Percentiles rank a stretch among this genome's conserved stretches.
Evolutionary conservation across 345 rosid genomes (phyloP).

Genomic region (Eucalyptus erythrocorys): DNA sequence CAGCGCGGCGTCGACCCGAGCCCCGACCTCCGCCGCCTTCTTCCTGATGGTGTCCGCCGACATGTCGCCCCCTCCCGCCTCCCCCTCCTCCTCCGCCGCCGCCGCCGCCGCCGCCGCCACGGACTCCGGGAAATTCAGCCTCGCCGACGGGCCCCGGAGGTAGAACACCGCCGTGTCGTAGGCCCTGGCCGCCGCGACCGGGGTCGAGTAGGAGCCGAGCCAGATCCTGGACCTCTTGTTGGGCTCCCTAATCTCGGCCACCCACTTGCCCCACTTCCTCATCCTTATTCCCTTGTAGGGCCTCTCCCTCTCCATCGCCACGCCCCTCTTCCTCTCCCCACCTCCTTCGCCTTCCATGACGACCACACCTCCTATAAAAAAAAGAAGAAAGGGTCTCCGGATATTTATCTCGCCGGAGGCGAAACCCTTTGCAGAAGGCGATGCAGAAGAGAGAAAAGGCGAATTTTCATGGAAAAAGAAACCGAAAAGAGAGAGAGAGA

Average conservation of each 20-base stretch:
- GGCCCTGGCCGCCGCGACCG: conserved; percentile 92
- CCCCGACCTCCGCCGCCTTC: conserved; percentile 89
- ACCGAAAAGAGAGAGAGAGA: neutral
- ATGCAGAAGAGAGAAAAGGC: neutral
- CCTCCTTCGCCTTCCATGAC: neutral
- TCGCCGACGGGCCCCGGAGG: conserved; percentile 87
- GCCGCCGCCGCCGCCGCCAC: conserved; percentile 44
- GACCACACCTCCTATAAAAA: neutral
- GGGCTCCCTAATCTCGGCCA: conserved; percentile 97
- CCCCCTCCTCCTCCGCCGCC: conserved; percentile 12
- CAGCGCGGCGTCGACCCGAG: conserved; percentile 67
- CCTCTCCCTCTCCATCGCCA: conserved; percentile 19
- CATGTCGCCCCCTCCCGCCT: conserved; percentile 29
- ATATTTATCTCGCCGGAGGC: neutral
- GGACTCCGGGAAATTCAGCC: conserved; percentile 87
- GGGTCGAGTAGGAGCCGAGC: conserved; percentile 94
- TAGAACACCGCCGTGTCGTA: conserved; percentile 94
- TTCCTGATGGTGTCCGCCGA: conserved; percentile 81
- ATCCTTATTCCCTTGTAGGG: conserved; percentile 94
- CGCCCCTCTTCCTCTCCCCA: conserved; percentile 4
- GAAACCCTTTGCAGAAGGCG: conserved; percentile 1
- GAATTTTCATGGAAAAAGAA: neutral
- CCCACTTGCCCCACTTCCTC: conserved; percentile 99
- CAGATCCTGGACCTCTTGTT: conserved; percentile 91
- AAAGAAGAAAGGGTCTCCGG: neutral